Percentiles rank a stretch among this genome's conserved stretches.
Conservation (phyloP, 306 rosid genomes). For the Hippophae gyantsensis region DNA sequence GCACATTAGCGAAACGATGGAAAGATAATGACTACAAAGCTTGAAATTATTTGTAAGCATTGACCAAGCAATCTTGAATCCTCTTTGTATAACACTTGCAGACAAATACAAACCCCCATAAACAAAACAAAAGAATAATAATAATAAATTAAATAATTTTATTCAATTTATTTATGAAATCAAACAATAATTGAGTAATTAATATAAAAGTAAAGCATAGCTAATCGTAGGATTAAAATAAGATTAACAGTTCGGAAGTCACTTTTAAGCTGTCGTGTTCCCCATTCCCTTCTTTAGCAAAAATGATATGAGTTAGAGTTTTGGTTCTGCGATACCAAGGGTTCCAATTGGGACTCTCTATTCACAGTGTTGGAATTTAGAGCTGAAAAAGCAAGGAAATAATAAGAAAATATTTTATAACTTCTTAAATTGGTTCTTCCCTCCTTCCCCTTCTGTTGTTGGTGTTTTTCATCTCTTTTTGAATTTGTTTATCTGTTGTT, state of each 20-base stretch:
- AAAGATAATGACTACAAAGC: slow-evolving; percentile 34
- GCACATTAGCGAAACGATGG: slow-evolving; percentile 53
- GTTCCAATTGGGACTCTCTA: slow-evolving; percentile 13
- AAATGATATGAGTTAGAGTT: slow-evolving; percentile 26
- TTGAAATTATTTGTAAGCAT: slow-evolving; percentile 23
- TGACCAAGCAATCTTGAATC: slow-evolving; percentile 29
- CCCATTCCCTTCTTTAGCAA: slow-evolving; percentile 26
- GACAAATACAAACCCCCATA: slow-evolving; percentile 9
- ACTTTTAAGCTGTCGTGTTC: slow-evolving; percentile 35
- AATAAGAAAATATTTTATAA: slow-evolving; percentile 17
- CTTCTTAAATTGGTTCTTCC: slow-evolving; percentile 27
- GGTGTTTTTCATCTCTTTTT: not conserved
- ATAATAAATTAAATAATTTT: slow-evolving; percentile 6
- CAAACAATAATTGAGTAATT: slow-evolving; percentile 1
- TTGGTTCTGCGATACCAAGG: slow-evolving; percentile 18
- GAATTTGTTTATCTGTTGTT: not conserved
- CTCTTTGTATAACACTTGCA: slow-evolving; percentile 10
- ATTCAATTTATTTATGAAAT: slow-evolving; percentile 8
- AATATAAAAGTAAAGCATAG: not conserved
- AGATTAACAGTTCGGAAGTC: slow-evolving; percentile 14
- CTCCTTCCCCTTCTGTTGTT: slow-evolving; percentile 2
- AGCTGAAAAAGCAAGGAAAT: slow-evolving; percentile 22
- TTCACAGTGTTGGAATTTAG: slow-evolving; percentile 20
- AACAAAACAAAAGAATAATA: not conserved
- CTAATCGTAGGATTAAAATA: slow-evolving; percentile 11